Evolutionary conservation across 768 basidiomycete genomes (phyloP), one percentile per base, ranked within the genome.

Genomic region (Serendipita vermifera): DNA sequence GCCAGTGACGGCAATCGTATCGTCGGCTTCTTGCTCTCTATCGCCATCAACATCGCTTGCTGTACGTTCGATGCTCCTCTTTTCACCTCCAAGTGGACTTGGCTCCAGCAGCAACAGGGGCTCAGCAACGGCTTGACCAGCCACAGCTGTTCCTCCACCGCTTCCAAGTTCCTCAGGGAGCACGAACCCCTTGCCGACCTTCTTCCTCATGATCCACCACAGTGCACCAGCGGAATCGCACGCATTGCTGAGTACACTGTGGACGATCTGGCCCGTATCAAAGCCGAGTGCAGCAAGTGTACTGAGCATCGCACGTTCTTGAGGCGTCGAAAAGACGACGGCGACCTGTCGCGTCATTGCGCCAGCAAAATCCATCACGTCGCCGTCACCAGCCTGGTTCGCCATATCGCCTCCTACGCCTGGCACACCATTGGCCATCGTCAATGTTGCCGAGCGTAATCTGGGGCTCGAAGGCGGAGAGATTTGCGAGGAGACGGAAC

Each of bases 181-280:
- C 11, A 26, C 7, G 22, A 5, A 73, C 40, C 74, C 77, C 69
- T 80, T 73, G 79, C 77, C 91, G 17, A 81, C 78, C 63, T 82
- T 92, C 66, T 82, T 79, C 67, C 82, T 85, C 48, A 97, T 72
- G 78, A 94, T 88, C 96, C 96, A 99, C 93, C 93, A 99, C 5
- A 89, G 70, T 1, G 93, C 89, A 6, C 90, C 85, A 11, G 86
- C 77, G 0, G 87, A 78, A 68, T 99, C 94, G 64, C 94, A 99
- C 0, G 94, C 94, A 68, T 97, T 81, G 27, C 77, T 83, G 41
- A 87, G 74, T 11, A 98, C 96, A 0, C 86, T 89, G 66, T 98
- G 93, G n/a, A 85, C 83, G 51, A 97, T 84, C 70, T 99, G 94
- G 14, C 87, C 89, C 0, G 86, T 88, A 68, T 98, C 96, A 59